Base-by-base conservation (phyloP, 2,329 filamentous ascomycete species). In the Botrytis porri region DNA sequence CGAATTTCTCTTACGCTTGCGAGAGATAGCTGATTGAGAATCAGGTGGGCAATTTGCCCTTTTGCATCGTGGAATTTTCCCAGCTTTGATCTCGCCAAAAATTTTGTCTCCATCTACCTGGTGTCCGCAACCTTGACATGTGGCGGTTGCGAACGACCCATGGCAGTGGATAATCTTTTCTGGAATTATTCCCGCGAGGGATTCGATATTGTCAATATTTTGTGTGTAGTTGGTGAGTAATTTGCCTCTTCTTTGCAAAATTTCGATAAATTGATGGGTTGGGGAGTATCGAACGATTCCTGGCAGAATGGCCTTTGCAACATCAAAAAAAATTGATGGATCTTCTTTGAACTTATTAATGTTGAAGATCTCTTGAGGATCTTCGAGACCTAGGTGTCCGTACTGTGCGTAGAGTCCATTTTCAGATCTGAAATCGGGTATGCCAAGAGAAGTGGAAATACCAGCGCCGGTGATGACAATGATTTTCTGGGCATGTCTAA, bases 221-320 rank as follows among this genome's bases (percentile, higher is more conserved):
- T 99, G 96, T 0, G 96, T 97, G 84, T 98, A 99, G 83, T 98
- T 98, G 60, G 95, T 98, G 74, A 98, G 88, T 10, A 99, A 88
- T 82, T 97, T 97, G 76, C 89, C 90, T 82, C 94, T 92, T 77
- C 95, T 88, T 82, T 99, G 93, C 51, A 99, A 88, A 78, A 98
- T 87, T 48, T 90, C 89, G 80, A 99, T 97, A 84, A 99, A 99
- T 70, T 92, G 91, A 85, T 99, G 96, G 0, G 96, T 98, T 0
- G 95, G 95, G 1, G 95, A 94, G 84, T 90, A 97, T 78, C 90
- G 90, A 77, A 93, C 90, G 22, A 91, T 90, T 35, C 89, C 88
- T 18, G 95, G 94, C 43, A 98, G 84, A 76, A 98, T 97, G 81
- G 97, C 94, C 81, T 93, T 93, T 64, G 95, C 95, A 64, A 98